phyloP scores from a whole-genome alignment of 495 filamentous ascomycete species.

The Aspergillus mulundensis region DNA sequence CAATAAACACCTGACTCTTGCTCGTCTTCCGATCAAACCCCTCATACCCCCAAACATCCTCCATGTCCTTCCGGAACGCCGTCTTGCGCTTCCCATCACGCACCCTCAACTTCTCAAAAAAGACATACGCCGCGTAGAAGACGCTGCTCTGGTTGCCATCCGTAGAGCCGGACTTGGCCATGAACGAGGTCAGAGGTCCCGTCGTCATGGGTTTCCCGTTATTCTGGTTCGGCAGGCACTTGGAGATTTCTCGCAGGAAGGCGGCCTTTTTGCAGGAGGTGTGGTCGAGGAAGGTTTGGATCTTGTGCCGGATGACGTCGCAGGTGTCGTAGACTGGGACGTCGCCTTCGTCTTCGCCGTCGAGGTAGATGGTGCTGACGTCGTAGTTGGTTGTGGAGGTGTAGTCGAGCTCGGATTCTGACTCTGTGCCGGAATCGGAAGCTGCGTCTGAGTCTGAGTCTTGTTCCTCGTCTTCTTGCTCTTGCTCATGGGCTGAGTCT shows the following conservation, averaged over 20 bases:
- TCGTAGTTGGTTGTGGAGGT: neutral
- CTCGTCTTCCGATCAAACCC: constrained; percentile 9
- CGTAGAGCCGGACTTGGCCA: constrained; percentile 2
- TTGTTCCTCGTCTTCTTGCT: too few relatives aligned
- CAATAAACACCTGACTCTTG: neutral
- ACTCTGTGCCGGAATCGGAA: too few relatives aligned
- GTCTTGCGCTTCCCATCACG: constrained; percentile 52
- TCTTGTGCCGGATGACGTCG: neutral
- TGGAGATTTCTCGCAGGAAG: neutral
- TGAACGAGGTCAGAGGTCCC: too few relatives aligned
- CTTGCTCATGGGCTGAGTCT: too few relatives aligned
- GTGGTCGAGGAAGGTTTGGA: neutral
- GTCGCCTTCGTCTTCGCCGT: neutral
- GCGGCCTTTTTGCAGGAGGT: neutral
- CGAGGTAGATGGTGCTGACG: neutral
- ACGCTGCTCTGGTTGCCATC: constrained; percentile 3
- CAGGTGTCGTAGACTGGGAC: neutral
- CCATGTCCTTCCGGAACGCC: constrained; percentile 49
- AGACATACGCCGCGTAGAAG: constrained; percentile 23
- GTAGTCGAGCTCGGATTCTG: neutral
- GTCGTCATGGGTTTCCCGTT: neutral
- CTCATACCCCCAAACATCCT: constrained; percentile 32
- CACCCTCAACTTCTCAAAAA: constrained; percentile 60
- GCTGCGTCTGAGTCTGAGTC: too few relatives aligned
- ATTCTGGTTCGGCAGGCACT: neutral